A percentile compares a stretch with the other conserved stretches of the same genome.
phyloP scores from a whole-genome alignment of 306 rosid species.

The Arachis hypogaea region DNA sequence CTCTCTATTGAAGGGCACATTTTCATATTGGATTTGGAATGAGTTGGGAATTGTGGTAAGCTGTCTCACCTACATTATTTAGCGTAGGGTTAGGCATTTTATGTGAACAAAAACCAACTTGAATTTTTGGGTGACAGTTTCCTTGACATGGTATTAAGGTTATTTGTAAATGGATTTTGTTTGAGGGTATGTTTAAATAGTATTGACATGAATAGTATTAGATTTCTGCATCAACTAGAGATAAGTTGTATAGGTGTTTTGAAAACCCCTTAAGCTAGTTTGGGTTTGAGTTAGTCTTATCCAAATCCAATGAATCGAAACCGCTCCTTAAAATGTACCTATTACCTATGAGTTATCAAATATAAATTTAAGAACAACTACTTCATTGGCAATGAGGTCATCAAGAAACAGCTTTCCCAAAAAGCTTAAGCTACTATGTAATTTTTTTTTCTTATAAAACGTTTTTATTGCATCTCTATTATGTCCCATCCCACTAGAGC shows the following conservation, averaged over 20 bases:
- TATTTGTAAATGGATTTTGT: not conserved
- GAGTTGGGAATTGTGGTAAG: slow-evolving; percentile 83
- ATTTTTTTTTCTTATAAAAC: no score
- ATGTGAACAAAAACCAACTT: slow-evolving; percentile 12
- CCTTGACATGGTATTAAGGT: slow-evolving; percentile 7
- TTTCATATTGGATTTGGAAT: slow-evolving; percentile 85
- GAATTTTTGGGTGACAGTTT: not conserved
- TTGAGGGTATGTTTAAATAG: not conserved
- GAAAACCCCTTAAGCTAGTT: no score
- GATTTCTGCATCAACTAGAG: no score
- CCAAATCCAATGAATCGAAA: not conserved
- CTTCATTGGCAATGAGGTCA: slow-evolving; percentile 6
- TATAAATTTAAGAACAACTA: slow-evolving; percentile 9
- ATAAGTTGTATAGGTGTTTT: no score
- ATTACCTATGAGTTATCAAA: slow-evolving; percentile 18
- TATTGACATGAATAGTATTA: not conserved
- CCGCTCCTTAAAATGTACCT: not conserved
- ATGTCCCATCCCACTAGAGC: not conserved
- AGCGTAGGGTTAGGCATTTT: slow-evolving; percentile 22
- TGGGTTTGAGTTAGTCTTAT: no score
- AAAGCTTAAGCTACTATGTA: not conserved
- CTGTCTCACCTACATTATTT: slow-evolving; percentile 35
- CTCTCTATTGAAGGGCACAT: slow-evolving; percentile 77
- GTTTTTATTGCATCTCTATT: not conserved
- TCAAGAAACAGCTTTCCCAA: not conserved